These are phyloP conservation scores for Colletotrichum simmondsii DNA, from an alignment of 2,329 filamentous ascomycete species.

Conservation along the genomic window DNA sequence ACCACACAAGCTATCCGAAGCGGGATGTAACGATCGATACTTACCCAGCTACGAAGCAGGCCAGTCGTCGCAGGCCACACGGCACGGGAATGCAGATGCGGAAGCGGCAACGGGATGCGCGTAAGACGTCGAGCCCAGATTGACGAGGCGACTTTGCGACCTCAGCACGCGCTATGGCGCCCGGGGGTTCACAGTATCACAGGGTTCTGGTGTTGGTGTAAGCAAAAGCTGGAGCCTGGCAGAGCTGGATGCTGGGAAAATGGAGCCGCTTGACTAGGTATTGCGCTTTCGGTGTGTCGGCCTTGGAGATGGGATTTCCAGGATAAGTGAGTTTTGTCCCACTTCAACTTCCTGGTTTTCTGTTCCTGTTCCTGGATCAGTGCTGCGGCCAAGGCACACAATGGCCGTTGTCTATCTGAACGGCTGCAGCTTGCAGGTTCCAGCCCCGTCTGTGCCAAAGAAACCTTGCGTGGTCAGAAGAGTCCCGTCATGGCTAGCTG, in stretches of 20 bases:
- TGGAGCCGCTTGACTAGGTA: not conserved
- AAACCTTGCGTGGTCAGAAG: not conserved
- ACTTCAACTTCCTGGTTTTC: constrained; percentile 5
- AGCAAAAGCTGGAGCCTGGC: not conserved
- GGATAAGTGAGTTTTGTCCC: not conserved
- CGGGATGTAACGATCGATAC: not conserved
- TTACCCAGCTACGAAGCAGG: not conserved
- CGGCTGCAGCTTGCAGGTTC: constrained; percentile 8
- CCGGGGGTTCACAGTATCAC: not conserved
- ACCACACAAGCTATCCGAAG: not conserved
- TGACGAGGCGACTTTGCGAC: constrained; percentile 29
- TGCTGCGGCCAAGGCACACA: not conserved
- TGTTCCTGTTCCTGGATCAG: not conserved
- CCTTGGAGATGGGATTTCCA: not conserved
- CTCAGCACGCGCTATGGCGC: constrained; percentile 9
- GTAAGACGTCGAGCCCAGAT: constrained; percentile 16
- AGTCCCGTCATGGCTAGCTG: constrained; percentile 18
- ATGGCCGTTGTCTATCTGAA: not conserved
- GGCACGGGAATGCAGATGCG: constrained; percentile 19
- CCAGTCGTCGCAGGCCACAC: not conserved
- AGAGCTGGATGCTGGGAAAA: not conserved
- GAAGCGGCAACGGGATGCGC: constrained; percentile 25
- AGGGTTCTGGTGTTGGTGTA: not conserved
- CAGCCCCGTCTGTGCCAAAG: constrained; percentile 27
- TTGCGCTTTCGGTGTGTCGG: not conserved